Percentiles rank a stretch among this genome's conserved stretches.
phyloP scores from a whole-genome alignment of 2,329 filamentous ascomycete species.

The Clonostachys rosea region DNA sequence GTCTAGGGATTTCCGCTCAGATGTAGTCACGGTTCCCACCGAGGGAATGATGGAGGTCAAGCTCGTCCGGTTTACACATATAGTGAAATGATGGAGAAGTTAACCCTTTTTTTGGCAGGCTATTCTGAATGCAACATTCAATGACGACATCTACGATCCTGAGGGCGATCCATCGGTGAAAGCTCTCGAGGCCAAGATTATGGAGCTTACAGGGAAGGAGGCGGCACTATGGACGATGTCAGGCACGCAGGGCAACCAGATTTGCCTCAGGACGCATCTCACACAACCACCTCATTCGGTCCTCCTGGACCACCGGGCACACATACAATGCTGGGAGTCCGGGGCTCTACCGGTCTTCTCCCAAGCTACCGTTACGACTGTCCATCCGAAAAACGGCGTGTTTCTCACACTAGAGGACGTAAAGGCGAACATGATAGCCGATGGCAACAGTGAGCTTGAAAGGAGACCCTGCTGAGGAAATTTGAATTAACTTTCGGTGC shows the following conservation, averaged over 20 bases:
- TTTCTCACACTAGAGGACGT: constrained; percentile 74
- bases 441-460: constrained; percentile 13
- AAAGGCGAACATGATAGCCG: constrained; percentile 25
- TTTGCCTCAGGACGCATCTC: constrained; percentile 17
- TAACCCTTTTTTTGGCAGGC: constrained; percentile 3
- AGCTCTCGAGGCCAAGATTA: constrained; percentile 11
- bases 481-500: constrained; percentile 49
- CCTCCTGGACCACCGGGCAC: constrained; percentile 58
- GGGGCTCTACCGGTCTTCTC: constrained; percentile 62
- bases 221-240: constrained; percentile 17
- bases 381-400: constrained; percentile 63
- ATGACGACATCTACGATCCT: constrained; percentile 17
- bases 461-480: constrained; percentile 20
- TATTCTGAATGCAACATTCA: constrained; percentile 16
- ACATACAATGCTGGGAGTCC: constrained; percentile 65
- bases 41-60: constrained; percentile 16
- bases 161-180: constrained; percentile 17
- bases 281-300: constrained; percentile 17
- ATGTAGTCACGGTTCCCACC: constrained; percentile 16
- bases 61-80: background rate
- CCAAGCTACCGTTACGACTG: constrained; percentile 61
- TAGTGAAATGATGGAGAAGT: background rate
- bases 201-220: constrained; percentile 16
- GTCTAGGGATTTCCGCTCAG: constrained; percentile 15
- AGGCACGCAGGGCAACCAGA: constrained; percentile 18